These are phyloP conservation scores for Fragaria vesca DNA, from an alignment of 306 rosid species.

Conservation along the genomic window DNA sequence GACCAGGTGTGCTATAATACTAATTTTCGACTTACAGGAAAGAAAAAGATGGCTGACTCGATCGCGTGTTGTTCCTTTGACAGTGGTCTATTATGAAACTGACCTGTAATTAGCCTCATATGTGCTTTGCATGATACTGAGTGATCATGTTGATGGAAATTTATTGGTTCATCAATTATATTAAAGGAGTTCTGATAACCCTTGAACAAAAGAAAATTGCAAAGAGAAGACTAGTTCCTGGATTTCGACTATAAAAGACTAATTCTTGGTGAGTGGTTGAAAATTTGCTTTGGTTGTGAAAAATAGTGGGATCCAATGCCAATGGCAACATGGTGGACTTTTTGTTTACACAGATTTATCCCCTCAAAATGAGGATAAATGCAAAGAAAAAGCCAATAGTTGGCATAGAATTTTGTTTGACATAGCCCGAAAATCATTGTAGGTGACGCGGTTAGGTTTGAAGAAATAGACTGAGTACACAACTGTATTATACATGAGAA, in stretches of 20 bases:
- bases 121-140: conserved; percentile 4
- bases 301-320: conserved; percentile 17
- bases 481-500: not conserved
- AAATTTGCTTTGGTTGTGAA: not conserved
- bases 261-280: not conserved
- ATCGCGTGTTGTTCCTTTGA: conserved; percentile 2
- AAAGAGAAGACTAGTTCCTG: not conserved
- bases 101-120: conserved; percentile 9
- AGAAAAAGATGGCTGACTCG: not conserved
- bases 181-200: not conserved
- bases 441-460: not conserved
- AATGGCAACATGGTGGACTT: not conserved
- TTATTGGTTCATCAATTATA: not conserved
- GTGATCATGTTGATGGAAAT: conserved; percentile 6
- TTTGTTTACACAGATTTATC: not conserved
- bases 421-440: too few relatives aligned
- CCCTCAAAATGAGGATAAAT: not conserved
- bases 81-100: not conserved
- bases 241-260: not conserved
- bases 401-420: not conserved
- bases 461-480: not conserved
- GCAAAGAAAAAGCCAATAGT: too few relatives aligned
- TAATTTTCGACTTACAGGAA: not conserved
- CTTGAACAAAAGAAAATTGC: not conserved
- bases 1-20: not conserved